Conservation (phyloP, 352 stramenopile genomes). For the Salisapilia sapeloensis region DNA sequence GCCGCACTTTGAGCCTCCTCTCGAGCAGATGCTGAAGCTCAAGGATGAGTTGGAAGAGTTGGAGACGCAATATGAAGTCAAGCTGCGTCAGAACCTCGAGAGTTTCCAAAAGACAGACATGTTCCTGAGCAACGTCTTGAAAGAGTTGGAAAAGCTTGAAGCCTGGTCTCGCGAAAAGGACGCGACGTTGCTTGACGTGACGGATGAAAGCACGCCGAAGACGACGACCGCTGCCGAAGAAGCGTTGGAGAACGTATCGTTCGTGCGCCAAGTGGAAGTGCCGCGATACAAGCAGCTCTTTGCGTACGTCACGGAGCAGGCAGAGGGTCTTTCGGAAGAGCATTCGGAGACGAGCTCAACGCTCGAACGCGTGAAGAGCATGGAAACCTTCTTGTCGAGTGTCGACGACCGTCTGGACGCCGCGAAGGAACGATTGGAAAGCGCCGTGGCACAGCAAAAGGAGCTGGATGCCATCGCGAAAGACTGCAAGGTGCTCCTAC, state of each 20-base stretch:
- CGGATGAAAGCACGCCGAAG: conserved; percentile 33
- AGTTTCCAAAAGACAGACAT: conserved; percentile 74
- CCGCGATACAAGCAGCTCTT: conserved; percentile 71
- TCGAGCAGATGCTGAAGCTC: conserved; percentile 67
- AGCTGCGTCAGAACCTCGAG: conserved; percentile 53
- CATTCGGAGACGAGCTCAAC: conserved; percentile 49
- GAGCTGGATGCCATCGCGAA: conserved; percentile 73
- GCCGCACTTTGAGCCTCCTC: conserved; percentile 42
- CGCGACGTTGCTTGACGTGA: conserved; percentile 27
- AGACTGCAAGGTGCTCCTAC: conserved; percentile 72
- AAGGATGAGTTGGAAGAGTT: conserved; percentile 48
- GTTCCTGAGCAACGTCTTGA: conserved; percentile 70
- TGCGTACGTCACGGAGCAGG: conserved; percentile 38
- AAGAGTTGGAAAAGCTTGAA: conserved; percentile 74
- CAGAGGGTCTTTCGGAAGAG: conserved; percentile 44
- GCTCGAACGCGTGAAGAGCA: conserved; percentile 48
- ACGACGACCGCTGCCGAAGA: conserved; percentile 58
- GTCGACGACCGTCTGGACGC: conserved; percentile 55
- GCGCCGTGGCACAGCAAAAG: conserved; percentile 36
- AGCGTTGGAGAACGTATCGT: conserved; percentile 68
- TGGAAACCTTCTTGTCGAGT: conserved; percentile 58
- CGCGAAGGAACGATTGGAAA: conserved; percentile 30
- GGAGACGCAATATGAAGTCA: conserved; percentile 54
- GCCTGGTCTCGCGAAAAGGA: conserved; percentile 70
- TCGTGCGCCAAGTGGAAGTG: conserved; percentile 69